Conservation (phyloP, 179 eudicot genomes). For the Pouteria campechiana region DNA sequence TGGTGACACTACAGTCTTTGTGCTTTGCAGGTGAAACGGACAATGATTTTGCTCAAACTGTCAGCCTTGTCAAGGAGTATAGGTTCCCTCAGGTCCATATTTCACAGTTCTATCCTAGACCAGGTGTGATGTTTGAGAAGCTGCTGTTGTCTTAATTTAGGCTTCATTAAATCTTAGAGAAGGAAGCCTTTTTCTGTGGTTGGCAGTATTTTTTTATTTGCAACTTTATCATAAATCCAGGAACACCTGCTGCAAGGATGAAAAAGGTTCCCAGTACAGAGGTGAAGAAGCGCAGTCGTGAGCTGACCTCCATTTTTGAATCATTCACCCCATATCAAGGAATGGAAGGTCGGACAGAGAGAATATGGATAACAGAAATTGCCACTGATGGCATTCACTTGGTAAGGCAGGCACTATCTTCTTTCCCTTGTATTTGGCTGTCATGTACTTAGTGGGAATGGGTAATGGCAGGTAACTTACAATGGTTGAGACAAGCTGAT, state of each 20-base stretch:
- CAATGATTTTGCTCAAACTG: conserved; percentile 75
- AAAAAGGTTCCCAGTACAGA: conserved; percentile 80
- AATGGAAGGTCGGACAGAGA: conserved; percentile 79
- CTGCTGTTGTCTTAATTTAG: conserved; percentile 6
- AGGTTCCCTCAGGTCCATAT: conserved; percentile 96
- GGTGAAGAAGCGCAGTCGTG: conserved; percentile 99
- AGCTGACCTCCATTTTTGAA: conserved; percentile 78
- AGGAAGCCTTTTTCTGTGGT: too few relatives aligned
- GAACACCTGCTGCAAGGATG: conserved; percentile 99
- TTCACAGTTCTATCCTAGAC: conserved; percentile 97
- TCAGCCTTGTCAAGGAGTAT: conserved; percentile 67
- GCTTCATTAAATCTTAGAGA: too few relatives aligned
- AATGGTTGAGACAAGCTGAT: too few relatives aligned
- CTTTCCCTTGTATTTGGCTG: too few relatives aligned
- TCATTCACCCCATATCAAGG: conserved; percentile 82
- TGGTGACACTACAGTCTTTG: too few relatives aligned
- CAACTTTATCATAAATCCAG: conserved; percentile 19
- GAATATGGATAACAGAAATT: conserved; percentile 88
- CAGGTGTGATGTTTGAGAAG: too few relatives aligned
- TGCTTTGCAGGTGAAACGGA: conserved; percentile 99
- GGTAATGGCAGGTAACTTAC: too few relatives aligned
- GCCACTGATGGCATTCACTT: conserved; percentile 86
- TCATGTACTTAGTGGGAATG: too few relatives aligned
- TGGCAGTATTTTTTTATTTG: too few relatives aligned
- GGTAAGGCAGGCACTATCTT: too few relatives aligned